phyloP scores from a whole-genome alignment of 352 stramenopile species.

The Globisporangium cederbergense region DNA sequence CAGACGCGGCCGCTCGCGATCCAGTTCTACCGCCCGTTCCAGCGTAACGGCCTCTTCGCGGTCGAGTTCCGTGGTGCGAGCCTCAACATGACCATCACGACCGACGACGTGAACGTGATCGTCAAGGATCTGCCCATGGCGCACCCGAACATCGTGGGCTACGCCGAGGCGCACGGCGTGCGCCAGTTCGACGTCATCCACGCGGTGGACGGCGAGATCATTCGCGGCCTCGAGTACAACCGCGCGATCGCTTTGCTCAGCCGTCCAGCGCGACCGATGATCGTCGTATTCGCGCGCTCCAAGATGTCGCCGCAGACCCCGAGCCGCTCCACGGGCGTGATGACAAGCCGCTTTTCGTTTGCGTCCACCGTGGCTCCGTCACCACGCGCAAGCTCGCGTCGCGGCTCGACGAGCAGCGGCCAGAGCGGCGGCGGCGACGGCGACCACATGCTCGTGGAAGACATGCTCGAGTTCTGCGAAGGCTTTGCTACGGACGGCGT shows the following conservation, averaged over 20 bases:
- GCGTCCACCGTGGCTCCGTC: slow-evolving; percentile 66
- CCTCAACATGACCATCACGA: slow-evolving; percentile 87
- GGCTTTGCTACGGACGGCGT: slow-evolving; percentile 45
- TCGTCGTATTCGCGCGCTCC: slow-evolving; percentile 76
- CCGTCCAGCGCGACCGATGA: slow-evolving; percentile 58
- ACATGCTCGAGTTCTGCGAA: slow-evolving; percentile 88
- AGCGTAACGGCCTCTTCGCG: slow-evolving; percentile 74
- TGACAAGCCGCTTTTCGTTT: slow-evolving; percentile 71
- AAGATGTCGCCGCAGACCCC: slow-evolving; percentile 60
- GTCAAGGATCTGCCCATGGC: slow-evolving; percentile 82
- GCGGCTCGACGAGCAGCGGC: slow-evolving; percentile 39
- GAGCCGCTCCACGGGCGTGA: slow-evolving; percentile 43
- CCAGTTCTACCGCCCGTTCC: slow-evolving; percentile 80
- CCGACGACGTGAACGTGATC: slow-evolving; percentile 81
- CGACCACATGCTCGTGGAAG: slow-evolving; percentile 66
- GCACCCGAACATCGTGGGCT: slow-evolving; percentile 80
- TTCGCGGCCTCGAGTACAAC: slow-evolving; percentile 79
- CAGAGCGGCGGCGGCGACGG: slow-evolving; percentile 49
- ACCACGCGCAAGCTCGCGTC: slow-evolving; percentile 37
- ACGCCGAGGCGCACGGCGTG: slow-evolving; percentile 77
- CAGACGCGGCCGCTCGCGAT: slow-evolving; percentile 68
- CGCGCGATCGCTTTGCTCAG: slow-evolving; percentile 77
- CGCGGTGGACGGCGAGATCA: slow-evolving; percentile 73
- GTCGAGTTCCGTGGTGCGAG: slow-evolving; percentile 77
- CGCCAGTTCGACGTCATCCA: slow-evolving; percentile 79